Base-by-base conservation (phyloP, 352 stramenopile genomes). In the Phytophthora citrophthora region DNA sequence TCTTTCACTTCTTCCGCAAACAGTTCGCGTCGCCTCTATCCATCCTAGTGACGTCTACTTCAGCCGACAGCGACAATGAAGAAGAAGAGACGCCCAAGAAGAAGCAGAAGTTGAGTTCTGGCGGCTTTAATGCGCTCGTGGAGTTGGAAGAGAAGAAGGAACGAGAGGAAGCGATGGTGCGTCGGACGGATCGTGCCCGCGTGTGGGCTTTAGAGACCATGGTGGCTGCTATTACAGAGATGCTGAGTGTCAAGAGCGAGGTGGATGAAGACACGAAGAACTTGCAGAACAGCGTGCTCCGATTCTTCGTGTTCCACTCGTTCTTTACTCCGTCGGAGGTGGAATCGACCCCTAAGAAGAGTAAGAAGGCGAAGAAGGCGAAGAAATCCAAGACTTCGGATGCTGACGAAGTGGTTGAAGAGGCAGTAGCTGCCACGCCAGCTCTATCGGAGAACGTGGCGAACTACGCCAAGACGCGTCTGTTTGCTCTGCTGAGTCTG, bases 141-240 rank as follows among this genome's bases (percentile, higher is more conserved):
- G 81, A 81, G 15, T 73, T 93, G 4, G 87, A 95, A 40, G 87
- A 95, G 52, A 83, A 89, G 52, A 88, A 85, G 40, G 87, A 95
- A 55, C 87, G 81, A n/a, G 71, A 79, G 15, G 80, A 87, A 51
- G 50, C 67, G 32, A 26, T 83, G 15, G 67, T 68, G 57, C 83
- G 84, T 46, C 82, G 83, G 32, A 74, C 79, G 38, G 74, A 88
- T 61, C 84, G 78, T 16, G 84, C 86, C 45, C 84, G 87, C 12
- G 67, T 92, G 36, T 95, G 87, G 87, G 79, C 87, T 18, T 40
- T 95, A 7, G 87, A 95, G 52, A 68, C 74, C 8, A 78, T 95
- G 43, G 68, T 84, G 38, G 49, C 71, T 55, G 72, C 78, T 38
- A 56, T 90, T 20, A 63, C 53, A 1, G 75, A 93, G 12, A 53